Evolutionary conservation across 306 rosid genomes (phyloP), one percentile per base, ranked within the genome.

Genomic region (Trifolium repens): DNA sequence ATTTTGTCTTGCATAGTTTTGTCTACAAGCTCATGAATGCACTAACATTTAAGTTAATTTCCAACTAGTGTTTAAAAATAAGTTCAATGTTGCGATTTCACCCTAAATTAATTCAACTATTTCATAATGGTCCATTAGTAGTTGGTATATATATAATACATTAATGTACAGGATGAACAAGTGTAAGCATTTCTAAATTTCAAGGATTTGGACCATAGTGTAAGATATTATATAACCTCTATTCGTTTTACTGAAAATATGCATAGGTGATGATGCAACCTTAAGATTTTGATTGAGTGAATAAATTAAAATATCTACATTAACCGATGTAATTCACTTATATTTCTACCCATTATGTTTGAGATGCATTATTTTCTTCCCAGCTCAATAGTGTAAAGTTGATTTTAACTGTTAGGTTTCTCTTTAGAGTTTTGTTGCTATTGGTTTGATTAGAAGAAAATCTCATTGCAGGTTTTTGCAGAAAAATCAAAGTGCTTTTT

Each of bases 401-500:
- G 65, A 43, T 8, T 78, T 53, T 62, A 42, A 53, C 26, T 35
- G 22, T 15, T 61, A 47, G 7, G 37, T 67, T 63, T 47, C 17
- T 24, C 47, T 44, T n/a, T 26, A 5, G 34, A 64, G 57, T 73
- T 78, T 66, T 72, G 22, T 70, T 62, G 73, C 65, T 40, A 32
- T 50, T 78, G 73, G 26, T 75, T 71, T 78, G 59, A 47, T 75
- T 50, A 32, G 55, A 40, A 32, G 3, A 46, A 49, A 32, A 49
- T 30, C 55, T 54, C 39, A 24, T 68, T 71, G 89, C 89, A 94
- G 99, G 85, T 94, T 86, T 87, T 71, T 94, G 88, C 96, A 88
- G 91, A 92, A 89, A 79, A 87, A 89, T 84, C 97, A 92, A 75
- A 80, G 86, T 73, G 47, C 83, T 8, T 84, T 88, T 89, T 94